These are phyloP conservation scores for Pythium oligandrum DNA, from an alignment of 352 stramenopile genomes.

Conservation along the genomic window DNA sequence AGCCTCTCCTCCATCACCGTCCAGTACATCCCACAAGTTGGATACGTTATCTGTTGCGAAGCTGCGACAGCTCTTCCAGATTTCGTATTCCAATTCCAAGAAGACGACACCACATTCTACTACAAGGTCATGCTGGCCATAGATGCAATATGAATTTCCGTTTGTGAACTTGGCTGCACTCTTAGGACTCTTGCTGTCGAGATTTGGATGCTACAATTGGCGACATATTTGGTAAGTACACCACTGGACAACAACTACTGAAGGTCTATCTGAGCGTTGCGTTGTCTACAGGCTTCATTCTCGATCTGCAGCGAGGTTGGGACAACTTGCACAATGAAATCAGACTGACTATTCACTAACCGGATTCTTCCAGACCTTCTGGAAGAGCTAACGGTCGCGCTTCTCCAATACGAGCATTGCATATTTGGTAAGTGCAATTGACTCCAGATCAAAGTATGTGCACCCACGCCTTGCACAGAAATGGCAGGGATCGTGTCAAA, in stretches of 20 bases:
- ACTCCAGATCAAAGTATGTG: not conserved
- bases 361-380: conserved; percentile 40
- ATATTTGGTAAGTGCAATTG: conserved; percentile 43
- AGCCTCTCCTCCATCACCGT: conserved; percentile 71
- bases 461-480: conserved; percentile 13
- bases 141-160: too few species aligned
- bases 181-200: conserved; percentile 65
- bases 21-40: conserved; percentile 85
- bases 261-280: too few species aligned
- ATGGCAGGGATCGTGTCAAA: conserved; percentile 62
- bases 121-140: conserved; percentile 56
- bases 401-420: conserved; percentile 66
- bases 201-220: conserved; percentile 79
- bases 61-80: conserved; percentile 56
- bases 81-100: conserved; percentile 87
- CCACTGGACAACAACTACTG: not conserved
- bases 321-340: too few species aligned
- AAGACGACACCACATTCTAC: conserved; percentile 82
- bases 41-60: conserved; percentile 82
- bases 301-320: conserved; percentile 73
- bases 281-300: conserved; percentile 51
- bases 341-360: not conserved
- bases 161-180: too few species aligned
- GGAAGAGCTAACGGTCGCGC: conserved; percentile 64
- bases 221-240: conserved; percentile 65